Conservation (phyloP, 331 rosid genomes). For the Acacia pycnantha region DNA sequence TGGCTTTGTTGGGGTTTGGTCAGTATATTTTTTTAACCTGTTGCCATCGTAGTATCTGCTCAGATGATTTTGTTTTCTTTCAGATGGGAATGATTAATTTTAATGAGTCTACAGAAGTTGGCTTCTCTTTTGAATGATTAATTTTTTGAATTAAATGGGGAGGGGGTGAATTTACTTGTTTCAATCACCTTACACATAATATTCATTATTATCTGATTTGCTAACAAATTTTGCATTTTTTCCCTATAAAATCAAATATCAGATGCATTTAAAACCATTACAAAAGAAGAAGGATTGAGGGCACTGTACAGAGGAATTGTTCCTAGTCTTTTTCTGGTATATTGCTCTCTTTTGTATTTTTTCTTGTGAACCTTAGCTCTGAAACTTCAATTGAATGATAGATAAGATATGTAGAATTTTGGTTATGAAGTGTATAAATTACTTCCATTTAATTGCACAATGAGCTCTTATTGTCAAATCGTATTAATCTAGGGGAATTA, state of each 20-base stretch:
- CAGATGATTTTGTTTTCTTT: constrained; percentile 21
- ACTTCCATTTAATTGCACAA: neutral
- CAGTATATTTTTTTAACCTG: neutral
- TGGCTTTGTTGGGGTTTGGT: neutral
- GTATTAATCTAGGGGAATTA: neutral
- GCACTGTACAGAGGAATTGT: constrained; percentile 65
- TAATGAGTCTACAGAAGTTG: constrained; percentile 1
- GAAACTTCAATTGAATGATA: neutral
- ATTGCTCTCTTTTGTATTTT: constrained; percentile 22
- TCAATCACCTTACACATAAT: neutral
- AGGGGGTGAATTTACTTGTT: neutral
- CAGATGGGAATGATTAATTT: constrained; percentile 1
- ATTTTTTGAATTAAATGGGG: neutral
- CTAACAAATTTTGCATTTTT: neutral
- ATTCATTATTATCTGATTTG: constrained; percentile 3
- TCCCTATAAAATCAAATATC: constrained; percentile 25
- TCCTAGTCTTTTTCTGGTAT: constrained; percentile 73
- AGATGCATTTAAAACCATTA: constrained; percentile 71
- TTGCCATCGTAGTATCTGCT: constrained; percentile 1
- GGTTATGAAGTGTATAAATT: neutral
- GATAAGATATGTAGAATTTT: neutral
- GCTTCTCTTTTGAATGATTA: neutral
- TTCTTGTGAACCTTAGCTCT: neutral
- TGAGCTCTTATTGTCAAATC: neutral
- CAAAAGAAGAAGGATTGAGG: constrained; percentile 56